Base-by-base conservation (phyloP, 2,329 filamentous ascomycete species). In the Elsinoe batatas region DNA sequence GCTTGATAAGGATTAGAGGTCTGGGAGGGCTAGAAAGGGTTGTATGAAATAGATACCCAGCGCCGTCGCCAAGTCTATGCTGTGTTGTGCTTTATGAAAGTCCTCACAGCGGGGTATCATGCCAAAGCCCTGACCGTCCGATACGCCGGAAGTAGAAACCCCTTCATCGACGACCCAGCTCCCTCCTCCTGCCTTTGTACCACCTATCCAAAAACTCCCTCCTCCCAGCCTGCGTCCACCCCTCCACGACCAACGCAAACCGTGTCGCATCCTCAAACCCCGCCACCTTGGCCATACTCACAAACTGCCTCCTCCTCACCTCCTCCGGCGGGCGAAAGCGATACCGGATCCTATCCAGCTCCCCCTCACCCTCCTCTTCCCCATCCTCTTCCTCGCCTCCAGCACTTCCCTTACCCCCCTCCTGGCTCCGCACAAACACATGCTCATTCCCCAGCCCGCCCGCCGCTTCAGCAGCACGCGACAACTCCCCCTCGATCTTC, bases 191-290 rank as follows among this genome's bases (percentile, higher is more conserved):
- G 62, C 76, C 76, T 59, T 75, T 72, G 74, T 97, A 97, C 69
- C 95, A 97, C 2, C 74, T 74, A 56, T 94, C 87, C 22, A 97
- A 73, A 68, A 82, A 91, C 61, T 85, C 83, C 59, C 87, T 79
- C 64, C 91, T 74, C 71, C 93, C 79, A 64, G 86, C 87, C 68
- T 91, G 87, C 44, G 87, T 94, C 88, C 90, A 94, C 12, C 83
- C 81, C 70, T 97, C 93, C 2, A 97, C 91, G 12, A 90, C 82
- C 36, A 96, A 74, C 3, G 91, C 93, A 76, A 97, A 97, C 59
- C 93, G 86, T 0, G 83, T 87, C 1, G 85, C 83, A 66, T 81
- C 84, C 1, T 78, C 74, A 66, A 89, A 95, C 0, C 88, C 88
- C 68, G 89, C 87, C 12, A 15, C 35, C 63, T 77, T 79, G 1